Conservation (phyloP, 495 filamentous ascomycete species). For the Halenospora varia region DNA sequence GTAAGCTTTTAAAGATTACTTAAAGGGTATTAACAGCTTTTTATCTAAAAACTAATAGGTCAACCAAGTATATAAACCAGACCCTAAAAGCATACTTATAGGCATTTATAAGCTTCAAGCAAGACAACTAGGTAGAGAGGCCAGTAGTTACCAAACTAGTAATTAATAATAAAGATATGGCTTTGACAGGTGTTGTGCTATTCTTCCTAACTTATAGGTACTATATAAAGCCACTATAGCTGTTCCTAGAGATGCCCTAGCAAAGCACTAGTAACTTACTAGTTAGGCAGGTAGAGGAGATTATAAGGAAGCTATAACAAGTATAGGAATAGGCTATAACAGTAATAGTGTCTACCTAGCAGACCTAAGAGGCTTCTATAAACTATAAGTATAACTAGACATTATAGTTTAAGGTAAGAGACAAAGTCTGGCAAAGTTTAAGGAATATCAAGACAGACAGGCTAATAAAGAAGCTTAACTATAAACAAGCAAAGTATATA, state of each 20-base stretch:
- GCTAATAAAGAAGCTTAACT: slow-evolving; percentile 14
- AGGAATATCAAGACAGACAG: slow-evolving; percentile 8
- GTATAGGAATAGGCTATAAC: neutral
- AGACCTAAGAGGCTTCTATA: neutral
- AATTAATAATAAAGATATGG: neutral
- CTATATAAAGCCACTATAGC: neutral
- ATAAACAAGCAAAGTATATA: slow-evolving; percentile 14
- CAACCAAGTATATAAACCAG: neutral
- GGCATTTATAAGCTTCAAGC: neutral
- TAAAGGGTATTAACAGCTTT: neutral
- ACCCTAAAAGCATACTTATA: neutral
- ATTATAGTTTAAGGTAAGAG: slow-evolving; percentile 1
- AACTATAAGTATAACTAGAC: neutral
- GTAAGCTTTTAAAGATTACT: neutral
- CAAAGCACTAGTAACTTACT: too few species aligned
- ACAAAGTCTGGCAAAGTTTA: slow-evolving; percentile 21
- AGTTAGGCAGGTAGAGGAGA: neutral
- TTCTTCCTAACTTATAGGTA: slow-evolving; percentile 1
- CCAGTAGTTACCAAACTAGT: neutral
- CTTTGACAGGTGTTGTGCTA: neutral
- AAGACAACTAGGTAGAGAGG: neutral
- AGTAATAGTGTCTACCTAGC: neutral
- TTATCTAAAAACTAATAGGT: neutral
- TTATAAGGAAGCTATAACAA: neutral
- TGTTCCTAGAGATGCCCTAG: too few species aligned